Percentiles rank a stretch among this genome's conserved stretches.
These are phyloP conservation scores for Dalbergia oliveri DNA, from an alignment of 306 rosid genomes.

Conservation along the genomic window DNA sequence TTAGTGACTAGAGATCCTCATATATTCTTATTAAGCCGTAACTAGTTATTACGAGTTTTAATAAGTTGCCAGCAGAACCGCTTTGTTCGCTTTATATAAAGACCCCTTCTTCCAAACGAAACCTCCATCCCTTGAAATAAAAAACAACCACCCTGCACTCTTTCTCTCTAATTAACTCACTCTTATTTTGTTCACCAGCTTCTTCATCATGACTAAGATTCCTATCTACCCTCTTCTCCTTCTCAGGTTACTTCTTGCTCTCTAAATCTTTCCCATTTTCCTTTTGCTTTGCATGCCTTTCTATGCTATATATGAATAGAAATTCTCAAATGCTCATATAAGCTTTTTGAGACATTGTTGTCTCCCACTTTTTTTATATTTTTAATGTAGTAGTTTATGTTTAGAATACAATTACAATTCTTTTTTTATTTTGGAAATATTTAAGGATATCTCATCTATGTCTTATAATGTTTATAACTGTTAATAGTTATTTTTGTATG, in stretches of 20 bases:
- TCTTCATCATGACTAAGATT: constrained; percentile 49
- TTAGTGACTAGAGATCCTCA: neutral
- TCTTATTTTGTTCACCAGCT: neutral
- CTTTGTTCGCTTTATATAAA: constrained; percentile 38
- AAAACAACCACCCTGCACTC: neutral
- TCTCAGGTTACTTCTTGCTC: constrained; percentile 42
- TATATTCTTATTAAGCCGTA: neutral
- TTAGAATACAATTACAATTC: no score
- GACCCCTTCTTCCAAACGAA: constrained; percentile 20
- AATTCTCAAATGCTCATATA: neutral
- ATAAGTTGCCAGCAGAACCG: neutral
- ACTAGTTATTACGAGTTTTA: neutral
- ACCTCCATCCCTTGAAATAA: neutral
- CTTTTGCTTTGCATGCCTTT: neutral
- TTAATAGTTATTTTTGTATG: no score
- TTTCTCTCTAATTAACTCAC: neutral
- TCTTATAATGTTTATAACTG: no score
- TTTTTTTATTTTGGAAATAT: no score
- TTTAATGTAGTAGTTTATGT: no score
- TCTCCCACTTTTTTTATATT: no score
- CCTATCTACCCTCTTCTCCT: constrained; percentile 27
- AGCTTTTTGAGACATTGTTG: no score
- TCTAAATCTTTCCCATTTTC: neutral
- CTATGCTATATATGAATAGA: neutral
- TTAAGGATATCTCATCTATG: no score